A percentile compares a stretch with the other conserved stretches of the same genome.
Conservation (phyloP, 768 basidiomycete genomes). For the Hortiboletus campestris region DNA sequence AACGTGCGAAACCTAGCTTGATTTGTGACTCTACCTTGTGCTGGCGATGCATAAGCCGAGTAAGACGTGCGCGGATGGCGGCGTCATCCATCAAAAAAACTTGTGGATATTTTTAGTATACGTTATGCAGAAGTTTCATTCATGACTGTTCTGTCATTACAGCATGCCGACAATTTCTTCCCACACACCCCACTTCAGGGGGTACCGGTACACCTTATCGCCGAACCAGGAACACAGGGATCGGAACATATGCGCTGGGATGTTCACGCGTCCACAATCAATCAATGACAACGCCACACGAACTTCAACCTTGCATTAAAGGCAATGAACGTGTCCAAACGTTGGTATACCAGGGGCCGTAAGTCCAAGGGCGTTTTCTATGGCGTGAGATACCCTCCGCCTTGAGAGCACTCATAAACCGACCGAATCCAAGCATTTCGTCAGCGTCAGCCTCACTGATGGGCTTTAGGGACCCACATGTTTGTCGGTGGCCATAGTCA, state of each 20-base stretch:
- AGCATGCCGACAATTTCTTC: conserved; percentile 26
- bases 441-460: not conserved
- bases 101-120: no score
- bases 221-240: conserved; percentile 35
- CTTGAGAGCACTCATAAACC: conserved; percentile 49
- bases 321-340: conserved; percentile 41
- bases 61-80: no score
- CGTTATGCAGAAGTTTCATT: no score
- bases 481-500: conserved; percentile 53
- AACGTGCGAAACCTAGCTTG: conserved; percentile 5
- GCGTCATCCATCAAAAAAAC: no score
- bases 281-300: conserved; percentile 28
- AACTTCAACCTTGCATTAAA: conserved; percentile 58
- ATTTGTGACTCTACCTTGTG: not conserved
- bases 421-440: conserved; percentile 31
- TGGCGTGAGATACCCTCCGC: conserved; percentile 43
- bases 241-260: conserved; percentile 28
- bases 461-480: conserved; percentile 41
- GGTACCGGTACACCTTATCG: conserved; percentile 39
- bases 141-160: no score
- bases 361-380: conserved; percentile 35
- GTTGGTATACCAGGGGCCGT: conserved; percentile 49
- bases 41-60: not conserved
- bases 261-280: not conserved
- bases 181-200: conserved; percentile 27